A percentile compares a stretch with the other conserved stretches of the same genome.
These are phyloP conservation scores for Telopea speciosissima DNA, from an alignment of 177 flowering plant species.

Conservation along the genomic window DNA sequence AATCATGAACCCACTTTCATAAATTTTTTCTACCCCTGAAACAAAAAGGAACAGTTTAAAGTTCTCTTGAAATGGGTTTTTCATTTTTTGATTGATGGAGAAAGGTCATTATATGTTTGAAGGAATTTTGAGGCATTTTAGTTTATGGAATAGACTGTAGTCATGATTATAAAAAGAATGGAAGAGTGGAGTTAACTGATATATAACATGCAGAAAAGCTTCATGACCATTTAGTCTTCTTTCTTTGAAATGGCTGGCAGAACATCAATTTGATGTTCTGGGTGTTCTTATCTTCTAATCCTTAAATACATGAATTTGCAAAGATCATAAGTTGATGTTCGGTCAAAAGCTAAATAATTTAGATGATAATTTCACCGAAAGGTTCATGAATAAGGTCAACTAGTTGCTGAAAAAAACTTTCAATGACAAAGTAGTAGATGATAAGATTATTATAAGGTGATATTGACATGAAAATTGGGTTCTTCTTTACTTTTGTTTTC, in stretches of 20 bases:
- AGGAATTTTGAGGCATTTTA: conserved; percentile 1
- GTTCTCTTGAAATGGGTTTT: background rate
- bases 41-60: background rate
- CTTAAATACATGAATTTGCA: background rate
- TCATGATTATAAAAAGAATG: conserved; percentile 10
- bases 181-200: background rate
- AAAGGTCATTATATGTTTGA: background rate
- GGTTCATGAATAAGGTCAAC: background rate
- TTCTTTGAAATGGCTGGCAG: background rate
- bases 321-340: background rate
- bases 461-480: too few species aligned
- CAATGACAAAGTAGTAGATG: too few species aligned
- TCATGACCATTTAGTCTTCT: background rate
- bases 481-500: too few species aligned
- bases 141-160: conserved; percentile 10
- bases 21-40: conserved; percentile 7
- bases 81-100: background rate
- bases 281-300: conserved; percentile 3
- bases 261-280: background rate
- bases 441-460: too few species aligned
- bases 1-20: conserved; percentile 3
- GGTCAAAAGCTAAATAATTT: background rate
- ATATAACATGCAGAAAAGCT: conserved; percentile 7
- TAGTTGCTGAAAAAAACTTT: background rate
- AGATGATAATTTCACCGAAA: too few species aligned